These are phyloP conservation scores for Plasmopara muralis DNA, from an alignment of 352 stramenopile genomes.

Conservation along the genomic window DNA sequence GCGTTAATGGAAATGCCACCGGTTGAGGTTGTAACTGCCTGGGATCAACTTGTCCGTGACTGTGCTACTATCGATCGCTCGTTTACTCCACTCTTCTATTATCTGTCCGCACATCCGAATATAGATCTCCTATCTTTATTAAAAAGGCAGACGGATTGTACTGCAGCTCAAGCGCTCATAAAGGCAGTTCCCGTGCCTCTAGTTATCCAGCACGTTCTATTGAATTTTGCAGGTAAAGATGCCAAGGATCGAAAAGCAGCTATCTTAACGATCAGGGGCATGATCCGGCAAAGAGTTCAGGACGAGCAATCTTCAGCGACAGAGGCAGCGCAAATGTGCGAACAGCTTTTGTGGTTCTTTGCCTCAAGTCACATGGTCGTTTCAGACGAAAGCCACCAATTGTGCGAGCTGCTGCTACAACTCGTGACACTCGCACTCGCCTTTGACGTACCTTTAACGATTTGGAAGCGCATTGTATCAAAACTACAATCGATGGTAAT, in stretches of 20 bases:
- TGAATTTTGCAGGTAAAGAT: constrained; percentile 11
- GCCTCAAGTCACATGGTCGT: constrained; percentile 2
- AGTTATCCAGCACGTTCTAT: constrained; percentile 28
- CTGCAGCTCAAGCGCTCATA: constrained; percentile 10
- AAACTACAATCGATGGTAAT: constrained; percentile 27
- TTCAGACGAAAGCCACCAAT: constrained; percentile 1
- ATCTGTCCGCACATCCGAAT: constrained; percentile 37
- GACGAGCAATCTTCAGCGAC: constrained; percentile 5
- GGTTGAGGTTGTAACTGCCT: constrained; percentile 21
- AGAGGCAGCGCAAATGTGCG: constrained; percentile 34
- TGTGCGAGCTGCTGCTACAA: constrained; percentile 35
- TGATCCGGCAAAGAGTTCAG: constrained; percentile 15
- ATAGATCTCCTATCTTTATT: constrained; percentile 36
- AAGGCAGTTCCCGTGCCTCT: constrained; percentile 17
- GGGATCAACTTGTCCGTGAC: constrained; percentile 35
- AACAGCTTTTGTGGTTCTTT: constrained; percentile 47
- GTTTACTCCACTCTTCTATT: constrained; percentile 40
- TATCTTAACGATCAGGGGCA: constrained; percentile 7
- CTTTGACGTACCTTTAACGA: constrained; percentile 1
- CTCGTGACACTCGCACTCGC: constrained; percentile 31
- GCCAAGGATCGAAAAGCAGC: constrained; percentile 16
- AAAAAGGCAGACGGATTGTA: constrained; percentile 7
- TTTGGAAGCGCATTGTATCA: constrained; percentile 29
- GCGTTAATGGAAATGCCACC: constrained; percentile 23
- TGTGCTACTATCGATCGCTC: constrained; percentile 18